phyloP scores from a whole-genome alignment of 1,284 basidiomycete genomes.

The Vanrija humicola region DNA sequence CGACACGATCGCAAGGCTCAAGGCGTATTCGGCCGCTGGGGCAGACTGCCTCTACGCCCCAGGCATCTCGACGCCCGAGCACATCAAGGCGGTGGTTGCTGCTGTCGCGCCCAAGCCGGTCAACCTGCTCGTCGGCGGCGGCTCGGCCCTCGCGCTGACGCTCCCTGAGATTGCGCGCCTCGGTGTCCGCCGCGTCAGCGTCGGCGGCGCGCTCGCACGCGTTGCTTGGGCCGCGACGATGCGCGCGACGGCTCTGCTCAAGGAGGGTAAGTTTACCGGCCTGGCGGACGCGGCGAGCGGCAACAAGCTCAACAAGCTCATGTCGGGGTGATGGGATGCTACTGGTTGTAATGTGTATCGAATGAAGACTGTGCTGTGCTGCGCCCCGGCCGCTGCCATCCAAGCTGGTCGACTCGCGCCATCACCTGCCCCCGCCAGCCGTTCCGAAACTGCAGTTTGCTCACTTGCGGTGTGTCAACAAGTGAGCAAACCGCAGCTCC shows the following conservation, averaged over 20 bases:
- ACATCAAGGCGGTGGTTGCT: constrained; percentile 1
- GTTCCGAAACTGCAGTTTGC: too few relatives aligned
- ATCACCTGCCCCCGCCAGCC: too few relatives aligned
- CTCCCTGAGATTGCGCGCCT: background rate
- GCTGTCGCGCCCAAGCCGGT: constrained; percentile 7
- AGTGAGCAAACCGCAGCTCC: too few relatives aligned
- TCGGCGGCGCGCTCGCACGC: background rate
- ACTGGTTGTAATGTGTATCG: too few relatives aligned
- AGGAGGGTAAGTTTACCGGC: background rate
- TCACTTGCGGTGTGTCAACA: too few relatives aligned
- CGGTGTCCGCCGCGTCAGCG: constrained; percentile 4
- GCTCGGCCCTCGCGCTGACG: background rate
- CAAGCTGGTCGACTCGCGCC: too few relatives aligned
- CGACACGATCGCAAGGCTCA: constrained; percentile 1
- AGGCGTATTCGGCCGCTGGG: constrained; percentile 1
- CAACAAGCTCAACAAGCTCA: too few relatives aligned
- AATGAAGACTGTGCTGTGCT: too few relatives aligned
- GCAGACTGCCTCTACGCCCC: constrained; percentile 3
- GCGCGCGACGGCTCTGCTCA: background rate
- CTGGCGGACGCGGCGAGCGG: background rate
- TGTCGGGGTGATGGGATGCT: too few relatives aligned
- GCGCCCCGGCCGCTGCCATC: too few relatives aligned
- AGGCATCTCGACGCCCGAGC: background rate
- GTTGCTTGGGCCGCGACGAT: constrained; percentile 4
- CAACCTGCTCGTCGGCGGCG: background rate